These are phyloP conservation scores for Cyberlindnera galapagoensis DNA, from an alignment of 805 yeast genomes.

Conservation along the genomic window DNA sequence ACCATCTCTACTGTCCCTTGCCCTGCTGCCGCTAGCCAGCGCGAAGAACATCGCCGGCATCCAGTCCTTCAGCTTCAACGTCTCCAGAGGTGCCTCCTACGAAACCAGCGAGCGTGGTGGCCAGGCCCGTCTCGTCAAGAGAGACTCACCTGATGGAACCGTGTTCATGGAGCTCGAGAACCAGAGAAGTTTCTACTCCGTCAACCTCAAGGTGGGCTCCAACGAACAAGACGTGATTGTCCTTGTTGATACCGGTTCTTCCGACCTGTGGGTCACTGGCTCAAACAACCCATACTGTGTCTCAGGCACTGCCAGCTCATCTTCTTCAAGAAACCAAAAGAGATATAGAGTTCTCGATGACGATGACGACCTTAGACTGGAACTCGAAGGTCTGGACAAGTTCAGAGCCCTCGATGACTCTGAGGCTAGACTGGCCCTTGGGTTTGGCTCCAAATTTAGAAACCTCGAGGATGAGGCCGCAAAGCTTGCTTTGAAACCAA, in stretches of 20 bases:
- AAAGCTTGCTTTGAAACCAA: neutral
- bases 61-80: conserved; percentile 11
- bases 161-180: conserved; percentile 32
- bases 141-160: conserved; percentile 20
- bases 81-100: conserved; percentile 14
- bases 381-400: conserved; percentile 2
- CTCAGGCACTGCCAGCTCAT: conserved; percentile 8
- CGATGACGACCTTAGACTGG: conserved; percentile 3
- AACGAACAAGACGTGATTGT: conserved; percentile 49
- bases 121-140: conserved; percentile 7
- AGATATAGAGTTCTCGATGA: conserved; percentile 14
- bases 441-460: conserved; percentile 1
- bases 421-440: neutral
- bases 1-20: neutral
- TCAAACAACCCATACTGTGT: conserved; percentile 42
- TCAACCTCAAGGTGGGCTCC: conserved; percentile 47
- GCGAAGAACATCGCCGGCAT: conserved; percentile 16
- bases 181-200: conserved; percentile 38
- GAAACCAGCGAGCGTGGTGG: conserved; percentile 8
- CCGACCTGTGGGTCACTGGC: conserved; percentile 62
- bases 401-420: conserved; percentile 5
- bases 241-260: conserved; percentile 70
- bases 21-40: conserved; percentile 5
- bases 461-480: conserved; percentile 2
- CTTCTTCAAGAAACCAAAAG: conserved; percentile 1